phyloP scores from a whole-genome alignment of 345 rosid species.

The Raphanus raphanistrum region DNA sequence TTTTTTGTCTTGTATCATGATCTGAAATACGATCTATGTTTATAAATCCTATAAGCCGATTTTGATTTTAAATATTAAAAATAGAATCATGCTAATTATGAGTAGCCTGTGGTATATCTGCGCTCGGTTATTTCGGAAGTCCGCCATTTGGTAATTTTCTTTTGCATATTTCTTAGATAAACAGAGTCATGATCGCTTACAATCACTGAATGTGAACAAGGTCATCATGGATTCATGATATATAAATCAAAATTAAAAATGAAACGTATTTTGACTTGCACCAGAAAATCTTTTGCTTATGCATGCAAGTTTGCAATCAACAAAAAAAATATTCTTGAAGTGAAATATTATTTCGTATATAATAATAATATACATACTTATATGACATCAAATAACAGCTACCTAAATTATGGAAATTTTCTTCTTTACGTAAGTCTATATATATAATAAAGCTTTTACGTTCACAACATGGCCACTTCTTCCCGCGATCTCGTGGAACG shows the following conservation, averaged over 20 bases:
- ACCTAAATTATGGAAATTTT: conserved; percentile 16
- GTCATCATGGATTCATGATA: neutral
- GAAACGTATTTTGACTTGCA: neutral
- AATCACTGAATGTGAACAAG: neutral
- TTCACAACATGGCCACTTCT: conserved; percentile 8
- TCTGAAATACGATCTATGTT: conserved; percentile 8
- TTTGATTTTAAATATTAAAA: conserved; percentile 5
- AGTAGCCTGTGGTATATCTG: neutral
- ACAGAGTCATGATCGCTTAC: neutral
- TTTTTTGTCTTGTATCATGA: neutral
- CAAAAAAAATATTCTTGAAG: neutral
- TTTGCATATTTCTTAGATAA: neutral
- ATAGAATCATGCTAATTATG: neutral
- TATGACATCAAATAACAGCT: conserved; percentile 15
- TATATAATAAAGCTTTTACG: conserved; percentile 9
- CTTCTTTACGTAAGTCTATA: conserved; percentile 4
- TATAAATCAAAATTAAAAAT: neutral
- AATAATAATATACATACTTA: neutral
- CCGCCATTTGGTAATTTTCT: neutral
- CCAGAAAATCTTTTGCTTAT: neutral
- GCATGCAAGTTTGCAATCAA: conserved; percentile 2
- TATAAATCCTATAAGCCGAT: conserved; percentile 21
- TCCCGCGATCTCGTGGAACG: conserved; percentile 8
- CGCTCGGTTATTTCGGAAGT: neutral
- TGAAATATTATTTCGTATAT: neutral